Evolutionary conservation across 768 basidiomycete species (phyloP), one percentile per base, ranked within the genome.

Genomic region (Rhizopogon vulgaris): DNA sequence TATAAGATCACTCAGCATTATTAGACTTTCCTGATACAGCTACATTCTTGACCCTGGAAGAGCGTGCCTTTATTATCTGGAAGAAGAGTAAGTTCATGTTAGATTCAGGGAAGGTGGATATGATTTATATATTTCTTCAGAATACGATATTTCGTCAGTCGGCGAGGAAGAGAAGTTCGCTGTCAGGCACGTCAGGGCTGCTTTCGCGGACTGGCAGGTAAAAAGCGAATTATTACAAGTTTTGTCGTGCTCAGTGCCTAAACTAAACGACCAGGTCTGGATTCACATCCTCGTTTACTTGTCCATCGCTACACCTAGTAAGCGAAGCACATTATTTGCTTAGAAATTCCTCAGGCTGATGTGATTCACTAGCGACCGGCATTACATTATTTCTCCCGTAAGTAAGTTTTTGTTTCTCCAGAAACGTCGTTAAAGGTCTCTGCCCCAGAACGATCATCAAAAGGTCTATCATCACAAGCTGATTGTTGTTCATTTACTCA

Each of bases 361-460:
- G 14, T 17, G 4, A 30, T 9, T 5, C 27, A 32, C 30, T 18
- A 85, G 84, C 85, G 2, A 85, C 82, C 58, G 85, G 84, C 2
- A 84, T 85, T 42, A 84, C 85, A 0, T 68, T 85, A 24, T 87
- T 87, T 72, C 67, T 86, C 28, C 84, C 84, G 80, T 85, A 61
- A 59, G 84, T 74, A 0, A 2, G 9, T 24, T 36, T 18, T 15
- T 51, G 14, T 40, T 18, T n/a, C 15, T 46, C 6, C 55, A 25
- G 24, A 30, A 4, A 17, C n/a, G 38, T 3, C 14, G 6, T 34
- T 32, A n/a, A 41, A 49, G 14, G 17, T 3, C 27, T 10, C 6
- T 40, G 14, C 11, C 15, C 22, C 40, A 55, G 54, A 30, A 52
- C 54, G 17, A 55, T 52, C n/a, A 55, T 55, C 34, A 38, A 52